Base-by-base conservation (phyloP, 2,329 filamentous ascomycete genomes). In the Monosporascus ibericus region DNA sequence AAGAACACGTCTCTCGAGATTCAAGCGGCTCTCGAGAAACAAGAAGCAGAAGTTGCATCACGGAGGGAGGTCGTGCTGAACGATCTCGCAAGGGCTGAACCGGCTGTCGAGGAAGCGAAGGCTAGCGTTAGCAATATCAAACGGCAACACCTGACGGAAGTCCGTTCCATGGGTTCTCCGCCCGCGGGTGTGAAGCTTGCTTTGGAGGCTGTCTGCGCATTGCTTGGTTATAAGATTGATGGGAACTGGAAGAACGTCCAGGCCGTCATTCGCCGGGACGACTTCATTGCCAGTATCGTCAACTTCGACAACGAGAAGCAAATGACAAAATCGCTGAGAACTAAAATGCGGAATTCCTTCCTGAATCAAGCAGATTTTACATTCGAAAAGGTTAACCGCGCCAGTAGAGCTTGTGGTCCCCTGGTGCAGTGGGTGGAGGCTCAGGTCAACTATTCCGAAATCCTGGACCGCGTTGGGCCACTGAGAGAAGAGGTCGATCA, bases 121-220 rank as follows among this genome's bases (percentile, higher is more conserved):
- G 90, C 91, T 69, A 96, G 92, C 72, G 95, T 99, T 70, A 94
- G 89, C 75, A 96, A 95, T 76, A 99, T 99, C 76, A 99, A 97
- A 77, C 85, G 88, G 67, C 91, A 96, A 68, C 94, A 99, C 70
- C 79, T 99, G 59, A 96, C 92, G 14, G 94, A 99, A 84, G 92
- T 99, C 48, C 85, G 94, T 67, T 96, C 92, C 59, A 97, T 99
- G 94, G 85, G 86, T 60, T 95, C 90, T 63, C 94, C 94, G 6
- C 94, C 94, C 8, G 79, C 85, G 60, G 90, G 91, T 77, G 95
- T 99, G 61, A 87, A 90, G 65, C 83, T 97, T 61, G 90, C 94
- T 2, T 79, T 99, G 53, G 92, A 97, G 67, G 90, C 94, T n/a
- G 95, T 99, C 6, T 97, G 94, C 74, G 94, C 92, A 0, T 75